A percentile compares a stretch with the other conserved stretches of the same genome.
These are phyloP conservation scores for Posidonia australis DNA, from an alignment of 106 monocot species.

Conservation along the genomic window DNA sequence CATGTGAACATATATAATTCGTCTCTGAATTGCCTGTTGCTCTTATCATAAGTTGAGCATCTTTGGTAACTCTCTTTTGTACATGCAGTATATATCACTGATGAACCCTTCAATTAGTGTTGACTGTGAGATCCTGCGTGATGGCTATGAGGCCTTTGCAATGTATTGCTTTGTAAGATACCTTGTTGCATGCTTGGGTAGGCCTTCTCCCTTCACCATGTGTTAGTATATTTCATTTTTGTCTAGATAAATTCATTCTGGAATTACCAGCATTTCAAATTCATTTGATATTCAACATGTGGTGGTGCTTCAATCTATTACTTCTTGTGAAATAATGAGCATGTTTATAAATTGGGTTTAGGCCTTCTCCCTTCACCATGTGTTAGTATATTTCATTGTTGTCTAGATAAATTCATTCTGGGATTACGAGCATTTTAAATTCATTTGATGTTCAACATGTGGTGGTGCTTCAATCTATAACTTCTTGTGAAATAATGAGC, in stretches of 20 bases:
- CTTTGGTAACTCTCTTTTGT: neutral
- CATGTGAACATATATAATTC: no score
- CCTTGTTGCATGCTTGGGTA: constrained; percentile 95
- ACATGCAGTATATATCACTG: constrained; percentile 72
- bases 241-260: neutral
- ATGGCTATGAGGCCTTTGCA: constrained; percentile 94
- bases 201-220: neutral
- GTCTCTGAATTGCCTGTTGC: neutral
- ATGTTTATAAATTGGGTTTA: no score
- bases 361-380: neutral
- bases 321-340: no score
- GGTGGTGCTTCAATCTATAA: no score
- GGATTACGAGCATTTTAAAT: neutral
- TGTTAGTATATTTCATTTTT: neutral
- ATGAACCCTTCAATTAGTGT: constrained; percentile 73
- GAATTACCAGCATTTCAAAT: neutral
- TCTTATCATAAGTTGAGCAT: neutral
- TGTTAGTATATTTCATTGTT: neutral
- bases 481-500: no score
- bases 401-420: neutral
- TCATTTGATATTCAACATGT: no score
- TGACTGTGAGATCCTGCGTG: constrained; percentile 78
- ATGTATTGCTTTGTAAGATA: constrained; percentile 99
- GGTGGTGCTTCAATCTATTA: no score
- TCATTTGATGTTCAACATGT: no score